Conservation (phyloP, 2,329 filamentous ascomycete genomes). For the Aspergillus fumigatus region DNA sequence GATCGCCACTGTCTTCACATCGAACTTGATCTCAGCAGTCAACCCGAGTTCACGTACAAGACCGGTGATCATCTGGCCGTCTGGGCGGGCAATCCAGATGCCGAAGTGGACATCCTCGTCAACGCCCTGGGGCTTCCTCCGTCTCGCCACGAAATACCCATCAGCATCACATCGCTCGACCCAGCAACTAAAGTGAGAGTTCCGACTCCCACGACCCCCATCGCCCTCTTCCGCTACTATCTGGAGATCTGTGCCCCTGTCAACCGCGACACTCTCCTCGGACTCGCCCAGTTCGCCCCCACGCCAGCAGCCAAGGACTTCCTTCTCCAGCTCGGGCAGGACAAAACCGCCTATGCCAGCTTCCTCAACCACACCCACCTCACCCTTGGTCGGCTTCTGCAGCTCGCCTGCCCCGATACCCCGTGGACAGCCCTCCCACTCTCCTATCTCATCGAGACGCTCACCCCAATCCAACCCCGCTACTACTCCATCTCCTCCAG, state of each 20-base stretch:
- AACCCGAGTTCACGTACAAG: conserved; percentile 75
- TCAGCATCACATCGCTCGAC: conserved; percentile 56
- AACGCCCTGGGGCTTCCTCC: conserved; percentile 6
- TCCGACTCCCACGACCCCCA: conserved; percentile 84
- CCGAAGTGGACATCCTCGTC: conserved; percentile 50
- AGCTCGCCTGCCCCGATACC: conserved; percentile 61
- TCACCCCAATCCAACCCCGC: conserved; percentile 83
- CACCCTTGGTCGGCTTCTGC: conserved; percentile 49
- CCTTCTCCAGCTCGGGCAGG: conserved; percentile 73
- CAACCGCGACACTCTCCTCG: conserved; percentile 83
- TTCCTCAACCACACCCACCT: conserved; percentile 70
- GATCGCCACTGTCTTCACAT: conserved; percentile 85
- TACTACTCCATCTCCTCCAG: conserved; percentile 92
- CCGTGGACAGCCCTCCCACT: conserved; percentile 78
- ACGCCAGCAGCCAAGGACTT: conserved; percentile 72
- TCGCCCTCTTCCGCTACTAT: conserved; percentile 81
- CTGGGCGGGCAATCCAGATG: conserved; percentile 85
- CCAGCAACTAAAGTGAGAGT: conserved; percentile 76
- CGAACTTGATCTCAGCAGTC: conserved; percentile 78
- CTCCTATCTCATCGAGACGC: conserved; percentile 79
- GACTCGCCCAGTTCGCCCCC: conserved; percentile 77
- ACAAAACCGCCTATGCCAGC: conserved; percentile 81
- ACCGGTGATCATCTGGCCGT: conserved; percentile 90
- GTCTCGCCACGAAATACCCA: conserved; percentile 21
- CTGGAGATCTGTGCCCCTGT: conserved; percentile 88